Evolutionary conservation across 345 rosid genomes (phyloP), one percentile per base, ranked within the genome.

Genomic region (Capsella bursapastoris): DNA sequence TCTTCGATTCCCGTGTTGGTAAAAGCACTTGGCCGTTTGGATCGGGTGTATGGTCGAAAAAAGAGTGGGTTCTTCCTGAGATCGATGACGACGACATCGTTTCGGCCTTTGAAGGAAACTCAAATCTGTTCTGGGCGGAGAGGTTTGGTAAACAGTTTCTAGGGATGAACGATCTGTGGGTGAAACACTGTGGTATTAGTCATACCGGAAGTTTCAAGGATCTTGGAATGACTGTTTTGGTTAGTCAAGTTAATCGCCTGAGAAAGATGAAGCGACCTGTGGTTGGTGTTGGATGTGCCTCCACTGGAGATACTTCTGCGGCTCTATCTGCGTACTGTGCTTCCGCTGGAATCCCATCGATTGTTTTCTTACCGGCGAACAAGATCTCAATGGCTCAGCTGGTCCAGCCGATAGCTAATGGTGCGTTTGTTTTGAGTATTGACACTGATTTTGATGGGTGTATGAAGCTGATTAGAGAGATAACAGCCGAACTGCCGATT

Each of bases 191-290:
- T 15, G 98, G 98, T 28, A 92, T 90, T 73, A 87, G 92, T 76
- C 98, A 92, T 58, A 90, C 98, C 0, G 98, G 98, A 1, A 92
- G 98, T 75, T 92, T 92, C 64, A 92, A 92, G 80, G 98, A 92
- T 78, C 79, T 92, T 60, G 98, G 96, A 0, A 92, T 92, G 98
- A 92, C 98, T 1, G 98, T 92, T 71, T 78, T 92, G 83, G 96
- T 92, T 12, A 90, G 96, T 49, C 98, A 92, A 73, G 98, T 92
- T 50, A 92, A 92, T 57, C 89, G 98, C 5, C 74, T 92, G 5
- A 85, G 92, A 3, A 88, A 88, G 60, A 57, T 90, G 89, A 85
- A 86, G 25, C 76, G 84, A 15, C 96, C 96, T 0, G 83, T 92
- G 2, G 91, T 88, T 1, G 98, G 98, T 0, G 98, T 90, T 0